These are phyloP conservation scores for Candida boleticola DNA, from an alignment of 805 yeast species.

Conservation along the genomic window DNA sequence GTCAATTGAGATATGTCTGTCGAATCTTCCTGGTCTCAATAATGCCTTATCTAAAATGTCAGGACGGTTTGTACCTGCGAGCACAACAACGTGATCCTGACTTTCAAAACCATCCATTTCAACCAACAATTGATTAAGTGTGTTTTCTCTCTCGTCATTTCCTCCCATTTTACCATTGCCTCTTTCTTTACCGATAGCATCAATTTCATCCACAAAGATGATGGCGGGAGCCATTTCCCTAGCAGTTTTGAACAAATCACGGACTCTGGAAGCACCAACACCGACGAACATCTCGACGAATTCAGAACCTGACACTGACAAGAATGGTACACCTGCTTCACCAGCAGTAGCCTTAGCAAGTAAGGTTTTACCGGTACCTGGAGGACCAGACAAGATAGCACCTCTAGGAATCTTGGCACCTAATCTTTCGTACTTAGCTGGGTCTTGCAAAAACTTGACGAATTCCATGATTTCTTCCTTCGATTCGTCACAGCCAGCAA, in stretches of 20 bases:
- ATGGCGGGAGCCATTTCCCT: constrained; percentile 88
- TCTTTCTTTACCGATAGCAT: constrained; percentile 90
- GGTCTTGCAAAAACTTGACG: constrained; percentile 83
- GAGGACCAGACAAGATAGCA: constrained; percentile 91
- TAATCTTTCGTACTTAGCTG: constrained; percentile 75
- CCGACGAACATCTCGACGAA: constrained; percentile 98
- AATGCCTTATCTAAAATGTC: constrained; percentile 88
- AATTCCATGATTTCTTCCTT: constrained; percentile 95
- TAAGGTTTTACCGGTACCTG: constrained; percentile 95
- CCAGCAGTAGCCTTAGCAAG: constrained; percentile 96
- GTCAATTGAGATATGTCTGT: constrained; percentile 83
- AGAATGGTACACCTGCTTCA: constrained; percentile 92
- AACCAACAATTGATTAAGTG: constrained; percentile 86
- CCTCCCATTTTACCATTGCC: constrained; percentile 72
- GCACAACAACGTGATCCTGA: constrained; percentile 87
- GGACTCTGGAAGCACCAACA: constrained; percentile 92
- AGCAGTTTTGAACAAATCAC: constrained; percentile 88
- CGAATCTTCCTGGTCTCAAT: constrained; percentile 93
- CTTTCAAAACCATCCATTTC: constrained; percentile 94
- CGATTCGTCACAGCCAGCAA: constrained; percentile 94
- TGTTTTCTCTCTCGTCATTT: constrained; percentile 91
- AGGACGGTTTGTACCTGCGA: constrained; percentile 93
- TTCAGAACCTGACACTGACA: constrained; percentile 89
- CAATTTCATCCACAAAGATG: constrained; percentile 91
- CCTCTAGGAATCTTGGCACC: constrained; percentile 97